phyloP scores from a whole-genome alignment of 768 basidiomycete species.

The Phylloporus sp. region DNA sequence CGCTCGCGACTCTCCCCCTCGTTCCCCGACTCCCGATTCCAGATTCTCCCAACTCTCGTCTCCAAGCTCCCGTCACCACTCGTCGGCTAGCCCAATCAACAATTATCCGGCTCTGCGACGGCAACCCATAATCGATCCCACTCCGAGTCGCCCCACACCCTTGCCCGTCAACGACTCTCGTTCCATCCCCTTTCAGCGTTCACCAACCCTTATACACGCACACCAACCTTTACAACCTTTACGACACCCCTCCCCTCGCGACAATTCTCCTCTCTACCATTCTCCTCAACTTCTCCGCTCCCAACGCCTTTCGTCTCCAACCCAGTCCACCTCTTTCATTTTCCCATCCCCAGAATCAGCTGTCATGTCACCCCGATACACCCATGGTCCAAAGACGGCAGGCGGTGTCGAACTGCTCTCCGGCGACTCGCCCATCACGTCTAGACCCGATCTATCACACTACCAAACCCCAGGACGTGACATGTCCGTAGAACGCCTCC shows the following conservation, averaged over 20 bases:
- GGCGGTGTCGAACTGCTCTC: conserved; percentile 25
- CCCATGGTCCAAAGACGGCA: conserved; percentile 25
- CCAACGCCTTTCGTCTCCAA: conserved; percentile 12
- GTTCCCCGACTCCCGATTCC: conserved; percentile 10
- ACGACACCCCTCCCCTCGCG: conserved; percentile 13
- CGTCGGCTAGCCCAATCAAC: conserved; percentile 20
- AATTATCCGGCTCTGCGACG: conserved; percentile 24
- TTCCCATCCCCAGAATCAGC: not conserved
- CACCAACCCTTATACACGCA: conserved; percentile 13
- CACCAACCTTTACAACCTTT: not conserved
- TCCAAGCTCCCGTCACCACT: conserved; percentile 15
- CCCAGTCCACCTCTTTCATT: not conserved
- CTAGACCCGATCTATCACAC: conserved; percentile 10
- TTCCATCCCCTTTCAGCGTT: conserved; percentile 10
- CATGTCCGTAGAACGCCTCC: conserved; percentile 10
- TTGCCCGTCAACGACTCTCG: conserved; percentile 9
- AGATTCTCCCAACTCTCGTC: conserved; percentile 9
- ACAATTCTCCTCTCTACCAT: conserved; percentile 17
- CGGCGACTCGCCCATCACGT: conserved; percentile 8
- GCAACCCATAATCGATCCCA: conserved; percentile 13
- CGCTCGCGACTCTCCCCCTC: conserved; percentile 13
- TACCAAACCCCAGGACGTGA: conserved; percentile 15
- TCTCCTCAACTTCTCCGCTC: conserved; percentile 16
- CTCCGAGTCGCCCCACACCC: conserved; percentile 5
- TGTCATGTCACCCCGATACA: conserved; percentile 18